Evolutionary conservation across 257 asterid genomes (phyloP).

Genomic region (Rauvolfia tetraphylla): DNA sequence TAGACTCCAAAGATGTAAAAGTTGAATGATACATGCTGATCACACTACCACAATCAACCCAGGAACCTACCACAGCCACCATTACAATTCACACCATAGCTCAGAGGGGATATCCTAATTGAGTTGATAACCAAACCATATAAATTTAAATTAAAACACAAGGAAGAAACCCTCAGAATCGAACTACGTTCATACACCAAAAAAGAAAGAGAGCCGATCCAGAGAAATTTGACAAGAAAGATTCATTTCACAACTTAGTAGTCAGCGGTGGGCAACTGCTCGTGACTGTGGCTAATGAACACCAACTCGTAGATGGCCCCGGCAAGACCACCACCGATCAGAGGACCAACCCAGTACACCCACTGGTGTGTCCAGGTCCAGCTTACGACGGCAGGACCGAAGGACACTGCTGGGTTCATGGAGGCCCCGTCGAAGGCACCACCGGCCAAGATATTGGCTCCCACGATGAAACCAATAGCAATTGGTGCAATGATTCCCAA

Average conservation of each 20-base stretch:
- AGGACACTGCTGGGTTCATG: conserved; percentile 43
- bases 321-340: conserved; percentile 50
- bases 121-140: background rate
- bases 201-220: background rate
- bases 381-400: conserved; percentile 45
- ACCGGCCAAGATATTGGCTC: conserved; percentile 47
- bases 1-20: background rate
- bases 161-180: background rate
- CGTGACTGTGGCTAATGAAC: conserved; percentile 36
- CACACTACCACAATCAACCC: background rate
- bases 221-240: background rate
- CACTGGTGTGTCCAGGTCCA: conserved; percentile 44
- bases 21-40: background rate
- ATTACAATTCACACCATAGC: background rate
- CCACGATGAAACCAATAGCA: conserved; percentile 50
- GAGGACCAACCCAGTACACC: conserved; percentile 51
- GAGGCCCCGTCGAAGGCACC: conserved; percentile 43
- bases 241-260: background rate
- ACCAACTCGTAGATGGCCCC: conserved; percentile 39
- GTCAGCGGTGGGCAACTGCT: conserved; percentile 29
- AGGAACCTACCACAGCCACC: background rate
- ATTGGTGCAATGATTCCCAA: conserved; percentile 49
- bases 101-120: background rate
- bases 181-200: background rate
- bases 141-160: background rate